Base-by-base conservation (phyloP, 192 early-diverging fungal species). In the Rhizophagus clarus region DNA sequence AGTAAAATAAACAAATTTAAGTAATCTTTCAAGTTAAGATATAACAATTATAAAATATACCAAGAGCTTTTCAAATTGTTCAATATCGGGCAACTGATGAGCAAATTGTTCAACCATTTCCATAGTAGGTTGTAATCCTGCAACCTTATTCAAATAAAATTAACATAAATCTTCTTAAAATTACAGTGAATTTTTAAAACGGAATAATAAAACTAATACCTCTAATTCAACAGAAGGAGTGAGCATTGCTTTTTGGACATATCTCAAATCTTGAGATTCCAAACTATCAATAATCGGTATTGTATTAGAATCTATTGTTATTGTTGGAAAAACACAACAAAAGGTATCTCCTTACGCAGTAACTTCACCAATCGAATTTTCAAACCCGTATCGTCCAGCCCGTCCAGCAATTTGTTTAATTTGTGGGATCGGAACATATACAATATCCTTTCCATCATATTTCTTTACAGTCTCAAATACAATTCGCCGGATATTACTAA, bases 341-440 rank as follows among this genome's bases (percentile, higher is more conserved):
- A 40, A 40, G 40, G 3, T 32, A 0, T 45, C 11, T 47, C 84
- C 75, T 79, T 88, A 89, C 82, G 96, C 89, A 11, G 94, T 94
- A 14, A 96, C 96, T 56, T 82, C 76, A 22, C 97, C 96, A 0
- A 81, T 73, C 8, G 84, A 84, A 80, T 87, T 91, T 9, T 91
- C 85, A 3, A 94, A 93, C 11, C 89, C 89, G 80, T 93, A 98
- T 47, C 97, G 88, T 28, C 97, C 97, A 12, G 96, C 96, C 49
- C 96, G 88, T 22, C 97, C 97, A 62, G 92, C 96, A 82, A 99
- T 99, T 84, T 99, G 97, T 81, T 97, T 96, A 14, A 93, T 85
- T 84, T 95, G 94, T 45, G 95, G 94, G 28, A 94, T 80, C 40
- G 88, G 88, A 34, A 99, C 83, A 4, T 80, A 79, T 11, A 77